Evolutionary conservation across 345 rosid species (phyloP).

Genomic region (Raphanus raphanistrum): DNA sequence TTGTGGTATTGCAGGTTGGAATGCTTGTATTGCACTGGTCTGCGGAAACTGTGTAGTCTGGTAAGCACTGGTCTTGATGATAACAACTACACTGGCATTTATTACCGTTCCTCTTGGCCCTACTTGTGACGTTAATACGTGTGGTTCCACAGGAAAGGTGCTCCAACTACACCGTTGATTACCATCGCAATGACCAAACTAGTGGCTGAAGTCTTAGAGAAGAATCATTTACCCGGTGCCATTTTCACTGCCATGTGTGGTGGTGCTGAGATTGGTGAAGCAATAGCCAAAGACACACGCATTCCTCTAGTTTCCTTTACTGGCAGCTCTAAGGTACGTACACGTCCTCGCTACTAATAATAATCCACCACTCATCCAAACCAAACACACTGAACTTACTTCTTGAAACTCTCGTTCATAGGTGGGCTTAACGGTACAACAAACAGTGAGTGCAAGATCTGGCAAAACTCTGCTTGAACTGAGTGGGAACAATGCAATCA

Average conservation of each 20-base stretch:
- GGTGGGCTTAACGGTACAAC: conserved; percentile 88
- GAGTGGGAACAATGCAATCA: conserved; percentile 95
- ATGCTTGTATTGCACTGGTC: conserved; percentile 95
- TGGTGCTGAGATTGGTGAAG: conserved; percentile 92
- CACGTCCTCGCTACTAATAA: neutral
- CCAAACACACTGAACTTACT: neutral
- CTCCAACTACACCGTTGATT: conserved; percentile 91
- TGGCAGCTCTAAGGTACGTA: conserved; percentile 83
- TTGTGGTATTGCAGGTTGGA: conserved; percentile 70
- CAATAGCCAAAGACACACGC: conserved; percentile 79
- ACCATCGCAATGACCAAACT: conserved; percentile 92
- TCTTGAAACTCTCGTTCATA: conserved; percentile 15
- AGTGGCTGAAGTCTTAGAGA: conserved; percentile 82
- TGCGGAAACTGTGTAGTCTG: conserved; percentile 97
- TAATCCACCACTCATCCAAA: neutral
- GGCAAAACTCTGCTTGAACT: conserved; percentile 93
- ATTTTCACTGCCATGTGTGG: conserved; percentile 95
- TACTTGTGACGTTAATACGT: neutral
- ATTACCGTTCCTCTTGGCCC: neutral
- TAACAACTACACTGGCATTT: neutral
- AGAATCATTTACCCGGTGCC: conserved; percentile 83
- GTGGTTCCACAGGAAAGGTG: conserved; percentile 76
- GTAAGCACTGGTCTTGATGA: conserved; percentile 42
- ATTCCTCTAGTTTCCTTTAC: conserved; percentile 88
- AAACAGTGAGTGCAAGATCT: conserved; percentile 73